These are phyloP conservation scores for Porcisia hertigi DNA, from an alignment of 208 protist species.

Conservation along the genomic window DNA sequence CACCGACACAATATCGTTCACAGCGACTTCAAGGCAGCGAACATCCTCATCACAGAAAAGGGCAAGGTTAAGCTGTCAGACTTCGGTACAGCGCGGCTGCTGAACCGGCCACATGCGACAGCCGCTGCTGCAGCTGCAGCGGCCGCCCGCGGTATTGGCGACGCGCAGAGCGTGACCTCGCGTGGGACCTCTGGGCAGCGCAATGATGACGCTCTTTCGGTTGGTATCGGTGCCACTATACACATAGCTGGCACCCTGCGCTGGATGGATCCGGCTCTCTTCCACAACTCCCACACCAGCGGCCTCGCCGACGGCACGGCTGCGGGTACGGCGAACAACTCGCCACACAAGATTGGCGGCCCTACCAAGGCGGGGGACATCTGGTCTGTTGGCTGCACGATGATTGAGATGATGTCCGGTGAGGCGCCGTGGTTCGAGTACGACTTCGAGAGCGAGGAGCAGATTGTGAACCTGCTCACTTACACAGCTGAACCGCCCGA, in stretches of 20 bases:
- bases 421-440: slow-evolving; percentile 90
- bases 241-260: slow-evolving; percentile 82
- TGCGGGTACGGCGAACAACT: not conserved
- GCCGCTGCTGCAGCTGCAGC: slow-evolving; percentile 12
- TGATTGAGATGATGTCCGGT: slow-evolving; percentile 92
- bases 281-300: slow-evolving; percentile 41
- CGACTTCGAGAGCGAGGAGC: slow-evolving; percentile 86
- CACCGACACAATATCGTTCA: slow-evolving; percentile 90
- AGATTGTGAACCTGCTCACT: slow-evolving; percentile 85
- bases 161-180: slow-evolving; percentile 11
- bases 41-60: slow-evolving; percentile 91
- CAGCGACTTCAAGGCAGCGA: slow-evolving; percentile 90
- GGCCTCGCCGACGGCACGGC: slow-evolving; percentile 1
- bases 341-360: slow-evolving; percentile 21
- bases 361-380: slow-evolving; percentile 88
- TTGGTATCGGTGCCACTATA: slow-evolving; percentile 38
- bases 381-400: slow-evolving; percentile 89
- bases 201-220: slow-evolving; percentile 23
- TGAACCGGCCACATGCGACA: slow-evolving; percentile 50
- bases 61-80: slow-evolving; percentile 88
- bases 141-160: slow-evolving; percentile 7
- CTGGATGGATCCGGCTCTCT: slow-evolving; percentile 89
- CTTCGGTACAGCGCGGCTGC: slow-evolving; percentile 86
- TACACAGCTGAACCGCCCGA: slow-evolving; percentile 84
- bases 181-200: slow-evolving; percentile 10